A percentile compares a stretch with the other conserved stretches of the same genome.
These are phyloP conservation scores for Psilocybe cyanescens DNA, from an alignment of 768 basidiomycete species.

Conservation along the genomic window DNA sequence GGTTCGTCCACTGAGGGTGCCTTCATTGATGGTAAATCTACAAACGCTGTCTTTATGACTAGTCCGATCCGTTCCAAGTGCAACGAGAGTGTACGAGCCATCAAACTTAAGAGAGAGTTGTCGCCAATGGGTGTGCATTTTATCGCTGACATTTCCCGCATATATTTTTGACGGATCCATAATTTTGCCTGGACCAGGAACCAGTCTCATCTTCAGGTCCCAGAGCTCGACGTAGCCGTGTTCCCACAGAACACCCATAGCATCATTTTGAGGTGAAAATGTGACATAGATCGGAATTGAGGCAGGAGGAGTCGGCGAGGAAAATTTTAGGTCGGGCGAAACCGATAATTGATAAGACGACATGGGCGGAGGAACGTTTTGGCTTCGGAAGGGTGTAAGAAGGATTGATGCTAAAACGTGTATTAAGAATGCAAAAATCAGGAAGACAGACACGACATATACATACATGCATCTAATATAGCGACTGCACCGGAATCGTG, in stretches of 20 bases:
- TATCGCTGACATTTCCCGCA: conserved; percentile 31
- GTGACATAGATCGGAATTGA: conserved; percentile 67
- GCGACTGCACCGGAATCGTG: conserved; percentile 84
- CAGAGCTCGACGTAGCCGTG: conserved; percentile 72
- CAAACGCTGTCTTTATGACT: conserved; percentile 35
- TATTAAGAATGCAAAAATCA: neutral
- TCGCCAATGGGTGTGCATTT: conserved; percentile 29
- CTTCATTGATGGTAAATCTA: conserved; percentile 30
- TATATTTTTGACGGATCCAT: conserved; percentile 56
- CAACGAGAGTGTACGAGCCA: conserved; percentile 30
- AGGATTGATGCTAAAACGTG: conserved; percentile 62
- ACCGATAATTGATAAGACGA: conserved; percentile 58
- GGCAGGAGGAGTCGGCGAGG: conserved; percentile 18
- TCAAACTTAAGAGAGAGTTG: conserved; percentile 28
- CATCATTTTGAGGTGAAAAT: conserved; percentile 60
- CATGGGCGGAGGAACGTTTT: conserved; percentile 99
- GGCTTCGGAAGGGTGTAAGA: conserved; percentile 90
- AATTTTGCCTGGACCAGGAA: conserved; percentile 57
- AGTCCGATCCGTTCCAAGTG: conserved; percentile 41
- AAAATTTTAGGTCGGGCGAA: conserved; percentile 21
- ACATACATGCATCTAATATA: conserved; percentile 87
- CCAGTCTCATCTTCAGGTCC: conserved; percentile 65
- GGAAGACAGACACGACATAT: neutral
- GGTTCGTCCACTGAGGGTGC: conserved; percentile 6
- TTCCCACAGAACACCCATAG: conserved; percentile 71